A percentile compares a stretch with the other conserved stretches of the same genome.
phyloP scores from a whole-genome alignment of 768 basidiomycete genomes.

The Trametes elegans region DNA sequence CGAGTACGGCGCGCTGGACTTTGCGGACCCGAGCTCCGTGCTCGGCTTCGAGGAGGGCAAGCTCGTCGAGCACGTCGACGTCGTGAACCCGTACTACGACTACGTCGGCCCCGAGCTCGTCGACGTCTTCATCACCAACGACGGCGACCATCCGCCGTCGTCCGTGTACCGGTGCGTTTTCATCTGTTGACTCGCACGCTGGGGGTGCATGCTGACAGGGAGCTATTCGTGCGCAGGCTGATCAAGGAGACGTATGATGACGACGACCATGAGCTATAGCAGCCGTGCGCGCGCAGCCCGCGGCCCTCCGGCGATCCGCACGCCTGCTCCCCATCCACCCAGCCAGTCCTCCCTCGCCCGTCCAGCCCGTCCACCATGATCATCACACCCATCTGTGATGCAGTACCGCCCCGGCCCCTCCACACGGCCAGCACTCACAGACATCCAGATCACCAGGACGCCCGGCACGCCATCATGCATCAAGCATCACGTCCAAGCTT shows the following conservation, averaged over 20 bases:
- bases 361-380: background rate
- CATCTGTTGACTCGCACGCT: background rate
- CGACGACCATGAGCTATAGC: conserved; percentile 84
- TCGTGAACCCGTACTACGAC: conserved; percentile 95
- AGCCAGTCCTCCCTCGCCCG: background rate
- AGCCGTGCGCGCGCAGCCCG: conserved; percentile 4
- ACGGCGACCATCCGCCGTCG: conserved; percentile 95
- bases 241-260: conserved; percentile 96
- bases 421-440: background rate
- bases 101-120: conserved; percentile 92
- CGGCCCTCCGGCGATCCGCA: conserved; percentile 1
- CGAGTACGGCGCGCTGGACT: conserved; percentile 81
- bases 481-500: too few relatives aligned
- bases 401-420: too few relatives aligned
- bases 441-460: background rate
- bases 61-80: conserved; percentile 84
- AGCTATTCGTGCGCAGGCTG: conserved; percentile 44
- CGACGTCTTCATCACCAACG: conserved; percentile 93
- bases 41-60: conserved; percentile 74
- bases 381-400: background rate
- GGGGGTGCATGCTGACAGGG: conserved; percentile 7
- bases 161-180: conserved; percentile 78
- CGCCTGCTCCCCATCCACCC: background rate
- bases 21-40: conserved; percentile 67
- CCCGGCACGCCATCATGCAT: too few relatives aligned